phyloP scores from a whole-genome alignment of 192 early-diverging fungal genomes.

The Phycomyces blakesleeanus region DNA sequence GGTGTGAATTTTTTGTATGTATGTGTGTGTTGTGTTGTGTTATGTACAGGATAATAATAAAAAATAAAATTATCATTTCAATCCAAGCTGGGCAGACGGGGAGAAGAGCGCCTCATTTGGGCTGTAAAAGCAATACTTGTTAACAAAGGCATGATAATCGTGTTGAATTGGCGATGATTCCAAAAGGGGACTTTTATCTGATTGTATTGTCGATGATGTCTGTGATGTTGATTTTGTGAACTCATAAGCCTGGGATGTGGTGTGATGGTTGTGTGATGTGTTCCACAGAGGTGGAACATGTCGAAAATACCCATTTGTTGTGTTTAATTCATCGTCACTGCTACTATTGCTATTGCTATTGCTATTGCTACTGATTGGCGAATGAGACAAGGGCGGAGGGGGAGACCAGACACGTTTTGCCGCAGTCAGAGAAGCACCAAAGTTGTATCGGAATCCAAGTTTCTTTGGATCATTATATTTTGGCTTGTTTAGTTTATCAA shows the following conservation, averaged over 20 bases:
- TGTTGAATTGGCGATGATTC: conserved; percentile 33
- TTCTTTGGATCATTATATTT: conserved; percentile 16
- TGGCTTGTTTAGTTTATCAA: not conserved
- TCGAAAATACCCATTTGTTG: no score
- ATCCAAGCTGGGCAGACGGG: no score
- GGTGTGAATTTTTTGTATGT: no score
- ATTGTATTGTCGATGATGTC: conserved; percentile 14
- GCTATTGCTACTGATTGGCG: no score
- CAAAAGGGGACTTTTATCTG: conserved; percentile 6
- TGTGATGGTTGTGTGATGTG: not conserved
- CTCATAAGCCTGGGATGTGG: not conserved
- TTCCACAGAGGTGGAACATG: not conserved
- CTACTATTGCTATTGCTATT: no score
- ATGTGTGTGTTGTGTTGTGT: no score
- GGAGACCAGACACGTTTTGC: conserved; percentile 19
- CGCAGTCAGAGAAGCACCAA: conserved; percentile 35
- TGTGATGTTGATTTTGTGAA: no score
- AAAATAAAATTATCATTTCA: no score
- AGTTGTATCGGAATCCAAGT: conserved; percentile 34
- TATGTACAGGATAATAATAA: no score
- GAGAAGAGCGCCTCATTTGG: not conserved
- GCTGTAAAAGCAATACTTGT: conserved; percentile 55
- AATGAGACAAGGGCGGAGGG: not conserved
- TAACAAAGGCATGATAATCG: conserved; percentile 48
- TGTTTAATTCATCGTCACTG: no score